Base-by-base conservation (phyloP, 768 basidiomycete species). In the Hemileccinum impolitum region DNA sequence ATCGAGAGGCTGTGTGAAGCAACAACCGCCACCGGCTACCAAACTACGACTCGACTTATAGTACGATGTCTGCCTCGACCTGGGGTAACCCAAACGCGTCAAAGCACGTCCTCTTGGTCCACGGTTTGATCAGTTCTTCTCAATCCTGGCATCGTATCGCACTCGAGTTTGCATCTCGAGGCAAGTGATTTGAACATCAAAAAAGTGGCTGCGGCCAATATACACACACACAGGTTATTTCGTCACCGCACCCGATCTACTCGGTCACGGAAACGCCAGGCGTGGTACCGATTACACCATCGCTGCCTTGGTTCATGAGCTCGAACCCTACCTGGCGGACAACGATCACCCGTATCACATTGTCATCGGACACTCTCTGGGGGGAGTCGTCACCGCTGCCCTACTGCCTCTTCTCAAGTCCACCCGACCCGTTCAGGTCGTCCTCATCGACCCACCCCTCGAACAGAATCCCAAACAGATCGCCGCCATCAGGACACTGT, bases 341-440 rank as follows among this genome's bases (percentile, higher is more conserved):
- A 18, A 18, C 14, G 43, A 51, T n/a, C 40, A 25, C 8, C 34
- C 21, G 1, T 61, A 49, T 11, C 6, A 52, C 9, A 15, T 61
- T 37, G 35, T 67, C 13, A n/a, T 63, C 7, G 60, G 55, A 7
- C 43, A 56, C 30, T 65, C 64, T 9, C 35, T 63, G 6, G 65
- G 63, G 7, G 63, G 43, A 3, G 0, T 62, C 3, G 43, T 60
- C 11, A 50, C 45, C 25, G 8, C 47, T 8, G 30, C 50, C 6
- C 47, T 66, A 7, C 21, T 67, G 0, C 47, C 47, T 17, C 19
- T 57, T 7, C 40, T 66, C 34, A 45, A 55, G 6, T 39, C 42
- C 9, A 28, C 54, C 1, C 51, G 23, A 11, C 28, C 44, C 0
- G 47, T 56, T 32, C 39, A 35, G 0, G 55, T 64, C 30, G 26